Base-by-base conservation (phyloP, 352 stramenopile species). In the Blastocystis sp. region DNA sequence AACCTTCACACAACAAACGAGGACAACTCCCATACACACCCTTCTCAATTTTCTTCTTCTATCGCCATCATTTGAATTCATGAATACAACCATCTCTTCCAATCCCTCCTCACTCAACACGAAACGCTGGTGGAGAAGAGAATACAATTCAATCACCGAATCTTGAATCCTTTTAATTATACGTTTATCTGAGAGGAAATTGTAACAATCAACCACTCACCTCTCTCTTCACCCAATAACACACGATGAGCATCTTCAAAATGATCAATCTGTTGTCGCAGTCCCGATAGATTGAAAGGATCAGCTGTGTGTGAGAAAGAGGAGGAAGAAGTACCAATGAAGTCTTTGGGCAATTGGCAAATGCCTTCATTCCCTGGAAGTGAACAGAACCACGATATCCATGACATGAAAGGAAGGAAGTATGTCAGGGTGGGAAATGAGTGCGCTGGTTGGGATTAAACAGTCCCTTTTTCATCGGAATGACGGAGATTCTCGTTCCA, bases 361-460 rank as follows among this genome's bases (percentile, higher is more conserved):
- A 78, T 61, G 3, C 67, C 67, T 38, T 78, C 67, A 61, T 78
- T 78, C 36, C 67, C 67, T 57, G 46, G 67, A 38, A 78, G 67
- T 3, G 67, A 78, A n/a, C 67, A 78, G 24, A 78, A 78, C 67
- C 67, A 78, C 32, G 56, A 32, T n/a, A 78, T 78, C 67, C 67
- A 78, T 63, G 67, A 56, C 67, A 78, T 78, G 21, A 51, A n/a
- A n/a, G n/a, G n/a, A n/a, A n/a, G n/a, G n/a, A n/a, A n/a, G n/a
- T n/a, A n/a, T n/a, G n/a, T n/a, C n/a, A n/a, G n/a, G n/a, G n/a
- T n/a, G n/a, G n/a, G n/a, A n/a, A n/a, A n/a, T n/a, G n/a, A n/a
- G n/a, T n/a, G n/a, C n/a, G n/a, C n/a, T n/a, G n/a, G n/a, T n/a
- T n/a, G n/a, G n/a, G n/a, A n/a, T n/a, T n/a, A n/a, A n/a, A n/a